Evolutionary conservation across 495 filamentous ascomycete genomes (phyloP).

Genomic region (Aspergillus nanangensis): DNA sequence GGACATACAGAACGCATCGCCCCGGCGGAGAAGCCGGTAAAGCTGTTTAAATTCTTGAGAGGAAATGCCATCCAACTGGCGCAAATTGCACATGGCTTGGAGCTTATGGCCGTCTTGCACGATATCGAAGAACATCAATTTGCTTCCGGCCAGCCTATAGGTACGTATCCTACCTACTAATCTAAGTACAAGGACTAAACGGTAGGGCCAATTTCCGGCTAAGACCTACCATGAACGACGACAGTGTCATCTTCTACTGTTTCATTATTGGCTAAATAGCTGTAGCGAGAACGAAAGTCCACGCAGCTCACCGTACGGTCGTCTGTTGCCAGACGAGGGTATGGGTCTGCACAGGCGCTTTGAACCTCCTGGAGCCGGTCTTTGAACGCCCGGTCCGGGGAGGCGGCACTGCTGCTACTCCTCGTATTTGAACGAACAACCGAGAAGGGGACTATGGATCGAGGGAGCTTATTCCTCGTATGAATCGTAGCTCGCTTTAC

Average conservation of each 20-base stretch:
- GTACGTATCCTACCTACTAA: slow-evolving; percentile 62
- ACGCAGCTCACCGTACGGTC: slow-evolving; percentile 27
- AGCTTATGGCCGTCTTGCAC: slow-evolving; percentile 62
- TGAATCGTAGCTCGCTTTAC: slow-evolving; percentile 3
- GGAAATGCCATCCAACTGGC: slow-evolving; percentile 44
- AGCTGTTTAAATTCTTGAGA: slow-evolving; percentile 53
- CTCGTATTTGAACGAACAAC: slow-evolving; percentile 3
- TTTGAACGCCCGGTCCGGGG: slow-evolving; percentile 35
- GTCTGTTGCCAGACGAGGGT: slow-evolving; percentile 44
- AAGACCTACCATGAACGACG: slow-evolving; percentile 42
- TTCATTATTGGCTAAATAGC: slow-evolving; percentile 36
- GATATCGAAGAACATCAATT: slow-evolving; percentile 82
- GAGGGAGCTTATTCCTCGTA: slow-evolving; percentile 2
- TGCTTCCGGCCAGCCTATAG: slow-evolving; percentile 55
- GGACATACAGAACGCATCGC: slow-evolving; percentile 73
- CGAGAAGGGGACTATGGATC: slow-evolving; percentile 1
- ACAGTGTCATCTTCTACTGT: slow-evolving; percentile 40
- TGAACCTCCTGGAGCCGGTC: slow-evolving; percentile 49
- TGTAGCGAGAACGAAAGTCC: slow-evolving; percentile 36
- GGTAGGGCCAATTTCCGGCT: slow-evolving; percentile 17
- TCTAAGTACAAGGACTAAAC: slow-evolving; percentile 40
- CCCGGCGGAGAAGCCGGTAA: slow-evolving; percentile 55
- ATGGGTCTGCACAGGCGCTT: slow-evolving; percentile 37
- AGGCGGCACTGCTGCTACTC: slow-evolving; percentile 28
- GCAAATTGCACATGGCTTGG: slow-evolving; percentile 69